Base-by-base conservation (phyloP, 257 asterid species). In the Dorcoceras hygrometricum region DNA sequence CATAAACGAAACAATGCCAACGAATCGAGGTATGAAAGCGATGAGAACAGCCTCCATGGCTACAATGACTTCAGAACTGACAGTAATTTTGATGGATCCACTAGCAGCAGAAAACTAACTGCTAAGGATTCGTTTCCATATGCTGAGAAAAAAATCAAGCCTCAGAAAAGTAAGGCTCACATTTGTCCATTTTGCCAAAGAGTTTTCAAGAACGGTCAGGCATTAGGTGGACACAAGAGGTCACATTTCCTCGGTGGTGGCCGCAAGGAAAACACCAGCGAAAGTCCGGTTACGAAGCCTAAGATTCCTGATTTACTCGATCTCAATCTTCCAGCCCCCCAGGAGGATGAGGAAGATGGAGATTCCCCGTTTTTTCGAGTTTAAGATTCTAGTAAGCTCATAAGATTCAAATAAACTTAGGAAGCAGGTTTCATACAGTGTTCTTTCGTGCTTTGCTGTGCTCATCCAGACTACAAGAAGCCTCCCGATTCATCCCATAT, bases 181-280 rank as follows among this genome's bases (percentile, higher is more conserved):
- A 79, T 68, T 64, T 91, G 98, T 65, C 98, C 96, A 4, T 83
- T 82, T 59, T 91, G 98, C 67, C 64, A 71, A 66, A 78, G 92
- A 62, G 83, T 89, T 64, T 92, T 92, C 77, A 92, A 89, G 87
- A 87, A 88, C 32, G 99, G 99, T 14, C 99, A 90, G 72, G 99
- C 99, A n/a, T 82, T 93, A 46, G 99, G 99, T 27, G 98, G 98
- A 23, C 98, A 91, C 58, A 91, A 91, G 77, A 83, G 96, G 84
- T 87, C 95, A 10, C 98, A 91, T 83, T 86, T 87, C 57, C 70
- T 91, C 18, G 83, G 80, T 19, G 83, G 80, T 14, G 84, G 84
- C 20, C 67, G 75, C 39, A 79, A 63, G 23, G 88, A 73, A 53
- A 75, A 39, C 48, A 77, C 29, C 63, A 74, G 53, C 64, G 86